A percentile compares a stretch with the other conserved stretches of the same genome.
Conservation (phyloP, 2,329 filamentous ascomycete species). For the Neonectria neomacrospora region DNA sequence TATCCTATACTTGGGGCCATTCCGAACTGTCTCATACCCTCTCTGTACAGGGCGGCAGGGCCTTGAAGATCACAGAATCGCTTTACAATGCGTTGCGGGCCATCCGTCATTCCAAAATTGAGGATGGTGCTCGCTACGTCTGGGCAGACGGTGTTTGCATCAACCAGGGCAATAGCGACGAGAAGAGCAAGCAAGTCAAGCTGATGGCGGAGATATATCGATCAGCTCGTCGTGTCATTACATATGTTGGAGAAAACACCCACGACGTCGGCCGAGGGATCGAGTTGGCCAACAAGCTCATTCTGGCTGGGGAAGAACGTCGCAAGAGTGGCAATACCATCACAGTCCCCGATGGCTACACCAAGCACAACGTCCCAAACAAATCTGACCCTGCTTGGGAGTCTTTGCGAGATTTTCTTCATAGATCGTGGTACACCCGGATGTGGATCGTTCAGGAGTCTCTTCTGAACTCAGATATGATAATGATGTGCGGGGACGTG, state of each 20-base stretch:
- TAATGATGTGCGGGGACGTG: conserved; percentile 18
- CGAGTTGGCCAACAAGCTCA: conserved; percentile 12
- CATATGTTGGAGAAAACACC: conserved; percentile 16
- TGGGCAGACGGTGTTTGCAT: conserved; percentile 17
- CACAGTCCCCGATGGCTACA: neutral
- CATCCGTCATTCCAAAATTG: conserved; percentile 6
- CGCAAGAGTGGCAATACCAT: neutral
- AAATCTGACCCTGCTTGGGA: conserved; percentile 3
- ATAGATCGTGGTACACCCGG: conserved; percentile 13
- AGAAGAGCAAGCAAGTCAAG: conserved; percentile 14
- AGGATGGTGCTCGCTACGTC: conserved; percentile 8
- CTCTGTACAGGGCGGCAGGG: neutral
- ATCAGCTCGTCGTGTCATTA: conserved; percentile 16
- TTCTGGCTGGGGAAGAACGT: conserved; percentile 1
- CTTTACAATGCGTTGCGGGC: conserved; percentile 15
- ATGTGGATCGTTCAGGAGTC: conserved; percentile 23
- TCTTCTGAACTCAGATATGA: conserved; percentile 13
- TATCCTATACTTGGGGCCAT: conserved; percentile 16
- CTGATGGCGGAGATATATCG: conserved; percentile 15
- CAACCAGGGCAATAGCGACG: conserved; percentile 7
- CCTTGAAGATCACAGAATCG: conserved; percentile 7
- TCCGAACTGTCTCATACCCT: neutral
- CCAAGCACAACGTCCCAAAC: neutral
- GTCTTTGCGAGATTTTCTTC: conserved; percentile 12
- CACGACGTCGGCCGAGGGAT: conserved; percentile 6